Evolutionary conservation across 805 yeast genomes (phyloP).

Genomic region (Hanseniaspora pseudoguilliermondii): DNA sequence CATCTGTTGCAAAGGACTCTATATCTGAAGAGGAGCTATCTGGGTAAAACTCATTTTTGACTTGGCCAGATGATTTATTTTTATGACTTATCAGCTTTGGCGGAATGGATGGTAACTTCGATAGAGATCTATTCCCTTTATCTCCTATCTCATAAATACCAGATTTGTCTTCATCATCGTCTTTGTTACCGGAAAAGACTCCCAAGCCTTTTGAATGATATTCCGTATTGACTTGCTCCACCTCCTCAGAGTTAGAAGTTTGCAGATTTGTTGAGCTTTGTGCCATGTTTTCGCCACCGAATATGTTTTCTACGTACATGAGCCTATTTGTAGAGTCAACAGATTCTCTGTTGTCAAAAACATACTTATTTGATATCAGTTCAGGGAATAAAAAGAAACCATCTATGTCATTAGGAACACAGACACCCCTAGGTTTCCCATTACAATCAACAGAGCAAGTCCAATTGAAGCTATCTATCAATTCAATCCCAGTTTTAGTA

Average conservation of each 20-base stretch:
- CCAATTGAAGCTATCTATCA: slow-evolving; percentile 77
- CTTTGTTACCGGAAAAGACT: not conserved
- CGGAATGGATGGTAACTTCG: not conserved
- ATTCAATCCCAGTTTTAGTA: slow-evolving; percentile 70
- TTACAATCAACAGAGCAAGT: slow-evolving; percentile 34
- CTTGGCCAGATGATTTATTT: not conserved
- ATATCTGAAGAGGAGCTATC: not conserved
- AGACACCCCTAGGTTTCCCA: slow-evolving; percentile 33
- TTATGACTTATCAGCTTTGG: not conserved
- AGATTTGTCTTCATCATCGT: not conserved
- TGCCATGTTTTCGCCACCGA: not conserved
- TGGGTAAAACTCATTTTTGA: slow-evolving; percentile 2
- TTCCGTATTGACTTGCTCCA: not conserved
- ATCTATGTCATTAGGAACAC: slow-evolving; percentile 29
- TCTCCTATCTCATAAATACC: not conserved
- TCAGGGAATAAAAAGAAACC: slow-evolving; percentile 23
- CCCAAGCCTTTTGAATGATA: not conserved
- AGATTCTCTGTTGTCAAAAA: not conserved
- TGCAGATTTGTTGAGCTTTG: not conserved
- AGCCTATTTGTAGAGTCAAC: not conserved
- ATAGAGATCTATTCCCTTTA: not conserved
- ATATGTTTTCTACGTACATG: not conserved
- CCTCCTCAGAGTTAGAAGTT: not conserved
- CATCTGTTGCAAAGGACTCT: not conserved
- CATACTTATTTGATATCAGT: not conserved